phyloP scores from a whole-genome alignment of 139 green algal genomes.

The Tetradesmus obliquus region DNA sequence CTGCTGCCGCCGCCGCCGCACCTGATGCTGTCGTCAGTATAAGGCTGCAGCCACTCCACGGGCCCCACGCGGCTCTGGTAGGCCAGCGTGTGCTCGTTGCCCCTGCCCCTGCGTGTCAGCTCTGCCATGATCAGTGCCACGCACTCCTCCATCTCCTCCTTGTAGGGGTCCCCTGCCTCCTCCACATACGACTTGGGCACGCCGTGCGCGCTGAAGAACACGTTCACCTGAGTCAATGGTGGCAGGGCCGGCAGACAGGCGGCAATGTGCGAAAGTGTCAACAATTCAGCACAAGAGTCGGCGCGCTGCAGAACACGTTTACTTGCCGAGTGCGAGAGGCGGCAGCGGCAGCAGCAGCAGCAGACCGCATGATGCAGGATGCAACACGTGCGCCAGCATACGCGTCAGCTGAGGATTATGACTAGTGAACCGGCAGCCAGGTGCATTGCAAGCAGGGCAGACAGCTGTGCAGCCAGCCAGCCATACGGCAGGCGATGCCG shows the following conservation, averaged over 20 bases:
- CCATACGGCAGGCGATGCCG: too few relatives aligned
- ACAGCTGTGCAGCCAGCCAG: too few relatives aligned
- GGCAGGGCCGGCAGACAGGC: not conserved
- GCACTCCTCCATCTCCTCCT: constrained; percentile 92
- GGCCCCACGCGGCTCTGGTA: constrained; percentile 98
- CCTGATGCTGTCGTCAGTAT: constrained; percentile 97
- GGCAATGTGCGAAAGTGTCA: not conserved
- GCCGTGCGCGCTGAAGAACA: constrained; percentile 98
- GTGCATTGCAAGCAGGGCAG: not conserved
- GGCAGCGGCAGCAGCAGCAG: not conserved
- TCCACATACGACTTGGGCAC: constrained; percentile 97
- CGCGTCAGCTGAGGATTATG: not conserved
- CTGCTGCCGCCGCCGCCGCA: constrained; percentile 35
- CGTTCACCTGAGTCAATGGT: not conserved
- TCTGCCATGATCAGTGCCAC: constrained; percentile 95
- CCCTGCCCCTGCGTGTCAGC: constrained; percentile 69
- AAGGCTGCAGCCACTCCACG: constrained; percentile 97
- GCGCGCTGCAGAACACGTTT: too few relatives aligned
- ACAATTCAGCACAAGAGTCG: too few relatives aligned
- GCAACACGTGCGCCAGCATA: not conserved
- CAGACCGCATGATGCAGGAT: too few relatives aligned
- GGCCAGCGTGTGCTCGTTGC: constrained; percentile 95
- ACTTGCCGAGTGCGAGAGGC: too few relatives aligned
- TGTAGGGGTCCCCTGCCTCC: constrained; percentile 98
- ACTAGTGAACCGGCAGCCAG: not conserved